phyloP scores from a whole-genome alignment of 306 rosid species.

The Morella rubra region DNA sequence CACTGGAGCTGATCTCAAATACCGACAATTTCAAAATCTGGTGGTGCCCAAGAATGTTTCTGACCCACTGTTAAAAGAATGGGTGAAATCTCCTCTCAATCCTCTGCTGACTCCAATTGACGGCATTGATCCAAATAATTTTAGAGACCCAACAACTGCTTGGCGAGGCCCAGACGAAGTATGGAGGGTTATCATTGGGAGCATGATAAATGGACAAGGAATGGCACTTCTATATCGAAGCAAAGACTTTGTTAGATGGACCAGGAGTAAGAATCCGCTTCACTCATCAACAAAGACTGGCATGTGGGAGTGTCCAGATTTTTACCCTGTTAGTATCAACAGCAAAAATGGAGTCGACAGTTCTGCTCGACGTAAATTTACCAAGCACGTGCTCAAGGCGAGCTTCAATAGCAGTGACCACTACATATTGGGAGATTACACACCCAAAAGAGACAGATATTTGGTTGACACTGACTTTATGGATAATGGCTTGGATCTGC shows the following conservation, averaged over 20 bases:
- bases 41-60: constrained; percentile 41
- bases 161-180: constrained; percentile 46
- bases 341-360: constrained; percentile 47
- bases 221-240: constrained; percentile 38
- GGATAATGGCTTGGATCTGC: constrained; percentile 36
- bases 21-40: constrained; percentile 44
- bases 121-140: constrained; percentile 32
- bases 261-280: constrained; percentile 27
- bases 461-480: constrained; percentile 31
- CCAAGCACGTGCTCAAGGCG: constrained; percentile 51
- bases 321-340: constrained; percentile 43
- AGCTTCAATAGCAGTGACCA: constrained; percentile 41
- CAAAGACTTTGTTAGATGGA: constrained; percentile 51
- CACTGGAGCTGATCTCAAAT: constrained; percentile 37
- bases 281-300: constrained; percentile 33
- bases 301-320: constrained; percentile 58
- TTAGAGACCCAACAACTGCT: constrained; percentile 63
- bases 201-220: constrained; percentile 39
- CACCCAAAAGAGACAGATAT: constrained; percentile 31
- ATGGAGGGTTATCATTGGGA: constrained; percentile 51
- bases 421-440: constrained; percentile 51
- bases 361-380: constrained; percentile 22
- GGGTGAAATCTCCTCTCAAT: constrained; percentile 48
- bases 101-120: constrained; percentile 40
- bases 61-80: constrained; percentile 51